Percentiles rank a stretch among this genome's conserved stretches.
Evolutionary conservation across 495 filamentous ascomycete genomes (phyloP).

Genomic region (Glarea lozoyensis): DNA sequence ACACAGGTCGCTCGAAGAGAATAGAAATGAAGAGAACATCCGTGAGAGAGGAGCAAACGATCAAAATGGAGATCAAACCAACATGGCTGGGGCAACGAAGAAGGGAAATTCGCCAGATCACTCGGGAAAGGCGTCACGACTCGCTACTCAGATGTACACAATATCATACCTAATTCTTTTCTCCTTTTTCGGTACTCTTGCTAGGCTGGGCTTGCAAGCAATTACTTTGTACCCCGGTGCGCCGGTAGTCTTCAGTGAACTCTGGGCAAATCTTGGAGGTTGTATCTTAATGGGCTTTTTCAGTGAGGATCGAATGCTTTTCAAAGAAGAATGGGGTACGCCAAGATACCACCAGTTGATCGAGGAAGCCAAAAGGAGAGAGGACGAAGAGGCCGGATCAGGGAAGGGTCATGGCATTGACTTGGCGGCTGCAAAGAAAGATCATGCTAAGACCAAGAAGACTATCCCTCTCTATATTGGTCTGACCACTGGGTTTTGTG

Average conservation of each 20-base stretch:
- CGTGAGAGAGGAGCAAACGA: conserved; percentile 15
- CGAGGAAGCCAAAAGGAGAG: conserved; percentile 22
- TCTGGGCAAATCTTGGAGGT: conserved; percentile 92
- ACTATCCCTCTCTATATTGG: conserved; percentile 86
- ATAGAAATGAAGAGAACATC: conserved; percentile 11
- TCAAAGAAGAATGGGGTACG: conserved; percentile 55
- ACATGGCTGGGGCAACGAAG: conserved; percentile 5
- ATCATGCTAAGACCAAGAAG: conserved; percentile 58
- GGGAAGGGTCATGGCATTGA: conserved; percentile 19
- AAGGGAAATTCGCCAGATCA: too few species aligned
- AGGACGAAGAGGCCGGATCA: conserved; percentile 24
- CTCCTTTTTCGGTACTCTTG: conserved; percentile 77
- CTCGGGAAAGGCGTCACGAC: conserved; percentile 32
- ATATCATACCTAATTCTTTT: conserved; percentile 79
- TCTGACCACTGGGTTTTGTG: conserved; percentile 88
- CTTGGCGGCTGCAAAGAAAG: conserved; percentile 34
- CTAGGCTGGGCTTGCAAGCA: conserved; percentile 72
- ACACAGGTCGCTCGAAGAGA: conserved; percentile 18
- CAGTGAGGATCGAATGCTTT: conserved; percentile 67
- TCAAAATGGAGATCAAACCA: conserved; percentile 1
- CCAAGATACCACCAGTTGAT: conserved; percentile 24
- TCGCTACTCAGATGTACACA: conserved; percentile 67
- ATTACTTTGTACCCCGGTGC: conserved; percentile 75
- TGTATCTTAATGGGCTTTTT: conserved; percentile 81
- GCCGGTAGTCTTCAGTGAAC: conserved; percentile 60